phyloP scores from a whole-genome alignment of 2,329 filamentous ascomycete species.

The Pseudogymnoascus sp. region DNA sequence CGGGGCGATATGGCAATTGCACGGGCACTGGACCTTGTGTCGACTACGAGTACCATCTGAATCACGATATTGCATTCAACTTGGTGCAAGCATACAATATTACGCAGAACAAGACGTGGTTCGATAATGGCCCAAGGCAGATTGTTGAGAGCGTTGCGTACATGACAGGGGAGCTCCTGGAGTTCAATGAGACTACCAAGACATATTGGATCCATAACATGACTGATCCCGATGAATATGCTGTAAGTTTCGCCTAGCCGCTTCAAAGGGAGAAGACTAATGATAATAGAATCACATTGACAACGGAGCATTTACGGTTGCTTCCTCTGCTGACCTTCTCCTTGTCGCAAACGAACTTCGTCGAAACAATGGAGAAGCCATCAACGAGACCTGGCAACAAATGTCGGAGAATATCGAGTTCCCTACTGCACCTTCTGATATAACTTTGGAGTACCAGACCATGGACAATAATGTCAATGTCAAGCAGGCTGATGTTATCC shows the following conservation, averaged over 20 bases:
- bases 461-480: constrained; percentile 60
- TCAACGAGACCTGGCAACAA: constrained; percentile 49
- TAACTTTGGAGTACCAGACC: constrained; percentile 54
- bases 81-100: constrained; percentile 26
- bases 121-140: constrained; percentile 43
- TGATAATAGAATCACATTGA: constrained; percentile 32
- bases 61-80: constrained; percentile 56
- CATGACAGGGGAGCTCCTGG: constrained; percentile 51
- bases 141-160: constrained; percentile 56
- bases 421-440: constrained; percentile 44
- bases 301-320: constrained; percentile 58
- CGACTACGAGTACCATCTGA: constrained; percentile 65
- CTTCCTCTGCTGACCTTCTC: constrained; percentile 33
- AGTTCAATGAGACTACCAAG: constrained; percentile 47
- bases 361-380: constrained; percentile 16
- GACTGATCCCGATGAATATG: constrained; percentile 51
- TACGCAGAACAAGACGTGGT: constrained; percentile 28
- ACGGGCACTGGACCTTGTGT: constrained; percentile 55
- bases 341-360: constrained; percentile 35
- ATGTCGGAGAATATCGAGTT: constrained; percentile 48
- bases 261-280: background rate
- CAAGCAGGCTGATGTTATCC: constrained; percentile 63
- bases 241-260: constrained; percentile 31
- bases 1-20: constrained; percentile 58
- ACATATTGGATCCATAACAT: constrained; percentile 49